Evolutionary conservation across 1,284 basidiomycete species (phyloP), one percentile per base, ranked within the genome.

Genomic region (Heterobasidion irregulare): DNA sequence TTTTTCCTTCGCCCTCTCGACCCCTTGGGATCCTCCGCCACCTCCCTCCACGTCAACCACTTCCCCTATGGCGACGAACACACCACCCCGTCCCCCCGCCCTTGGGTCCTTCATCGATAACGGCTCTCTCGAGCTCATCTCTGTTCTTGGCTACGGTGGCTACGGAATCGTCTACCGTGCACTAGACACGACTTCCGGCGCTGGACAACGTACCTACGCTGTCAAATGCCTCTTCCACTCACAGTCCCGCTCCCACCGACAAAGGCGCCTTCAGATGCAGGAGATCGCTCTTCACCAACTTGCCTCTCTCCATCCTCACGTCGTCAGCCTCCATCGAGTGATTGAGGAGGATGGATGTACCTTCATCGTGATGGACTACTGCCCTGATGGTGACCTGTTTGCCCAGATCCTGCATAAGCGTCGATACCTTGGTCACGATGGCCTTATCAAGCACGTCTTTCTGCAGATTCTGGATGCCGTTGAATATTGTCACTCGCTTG

Each of bases 101-200:
- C 74, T 88, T 63, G 86, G 87, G 59, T 86, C 86, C 54, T 72
- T 82, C 72, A 90, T 94, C 73, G 90, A 93, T 76, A 79, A 84
- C 64, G 88, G 84, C 59, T 76, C 83, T 47, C 82, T 98, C 59
- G 85, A 95, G 73, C 89, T 98, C 64, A 83, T 94, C 64, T 85
- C 92, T 65, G 83, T 96, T 55, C 83, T 99, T 54, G 96, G 96
- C 53, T 83, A 93, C 53, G 96, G 96, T 47, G 94, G 94, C 26
- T 98, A 98, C 69, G 96, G 96, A 58, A 89, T 97, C 64, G 95
- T 98, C 51, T 98, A 98, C 72, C 89, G 89, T 59, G 94, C 91
- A 36, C 75, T 91, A 58, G 89, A 90, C 69, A 74, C 73, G 44
- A 75, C 70, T 62, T 75, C 60, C 12, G n/a, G 78, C 52, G 70